These are phyloP conservation scores for Aphanomyces stellatus DNA, from an alignment of 352 stramenopile genomes.

Conservation along the genomic window DNA sequence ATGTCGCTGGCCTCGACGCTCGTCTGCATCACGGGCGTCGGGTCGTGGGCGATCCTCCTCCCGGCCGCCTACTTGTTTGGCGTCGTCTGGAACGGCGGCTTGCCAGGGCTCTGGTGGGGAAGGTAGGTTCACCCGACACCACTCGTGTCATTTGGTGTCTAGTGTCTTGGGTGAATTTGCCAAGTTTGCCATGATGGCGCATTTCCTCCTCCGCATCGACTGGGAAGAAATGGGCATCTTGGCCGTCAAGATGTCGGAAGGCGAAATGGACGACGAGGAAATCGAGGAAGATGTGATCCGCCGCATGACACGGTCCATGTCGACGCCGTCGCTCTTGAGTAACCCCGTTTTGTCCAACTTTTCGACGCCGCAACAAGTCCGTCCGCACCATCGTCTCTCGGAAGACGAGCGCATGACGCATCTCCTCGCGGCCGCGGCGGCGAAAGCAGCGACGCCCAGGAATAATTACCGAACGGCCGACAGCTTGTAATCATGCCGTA, in stretches of 20 bases:
- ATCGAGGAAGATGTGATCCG: conserved; percentile 53
- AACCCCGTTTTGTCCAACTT: conserved; percentile 51
- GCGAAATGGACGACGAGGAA: conserved; percentile 42
- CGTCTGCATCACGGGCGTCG: conserved; percentile 54
- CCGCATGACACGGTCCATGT: conserved; percentile 42
- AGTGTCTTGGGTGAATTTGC: conserved; percentile 51
- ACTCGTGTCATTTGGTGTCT: not conserved
- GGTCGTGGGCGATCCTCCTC: conserved; percentile 66
- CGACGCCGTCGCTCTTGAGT: conserved; percentile 53
- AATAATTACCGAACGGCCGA: conserved; percentile 8
- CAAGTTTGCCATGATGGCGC: conserved; percentile 62
- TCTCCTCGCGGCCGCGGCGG: not conserved
- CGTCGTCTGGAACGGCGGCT: conserved; percentile 36
- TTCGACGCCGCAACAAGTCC: conserved; percentile 37
- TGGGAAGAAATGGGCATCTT: conserved; percentile 57
- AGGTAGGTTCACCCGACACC: conserved; percentile 15
- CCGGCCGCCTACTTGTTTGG: conserved; percentile 51
- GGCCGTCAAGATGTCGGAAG: conserved; percentile 56
- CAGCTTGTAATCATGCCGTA: conserved; percentile 2
- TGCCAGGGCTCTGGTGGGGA: conserved; percentile 66
- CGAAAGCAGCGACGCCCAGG: not conserved
- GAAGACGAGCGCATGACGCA: conserved; percentile 17
- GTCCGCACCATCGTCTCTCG: conserved; percentile 11
- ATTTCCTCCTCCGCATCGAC: conserved; percentile 50
- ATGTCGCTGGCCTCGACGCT: conserved; percentile 68